phyloP scores from a whole-genome alignment of 2,329 filamentous ascomycete genomes.

The Xylariales sp. region DNA sequence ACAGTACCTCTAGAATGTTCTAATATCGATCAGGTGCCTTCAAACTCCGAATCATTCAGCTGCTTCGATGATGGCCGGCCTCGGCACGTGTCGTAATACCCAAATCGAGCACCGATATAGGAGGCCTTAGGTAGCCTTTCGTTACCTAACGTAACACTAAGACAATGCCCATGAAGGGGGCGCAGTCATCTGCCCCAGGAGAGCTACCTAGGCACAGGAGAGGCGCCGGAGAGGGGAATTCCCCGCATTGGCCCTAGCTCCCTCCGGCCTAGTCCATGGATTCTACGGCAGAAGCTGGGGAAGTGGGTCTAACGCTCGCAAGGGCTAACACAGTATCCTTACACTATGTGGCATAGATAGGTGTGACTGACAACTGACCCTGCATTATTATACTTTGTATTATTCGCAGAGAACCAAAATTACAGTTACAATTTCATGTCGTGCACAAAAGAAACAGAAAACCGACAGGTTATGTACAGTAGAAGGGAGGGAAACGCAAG shows the following conservation, averaged over 20 bases:
- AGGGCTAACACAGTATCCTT: slow-evolving; percentile 4
- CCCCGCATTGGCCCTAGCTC: slow-evolving; percentile 30
- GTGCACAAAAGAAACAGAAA: background rate
- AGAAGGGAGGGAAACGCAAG: background rate
- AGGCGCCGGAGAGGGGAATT: slow-evolving; percentile 19
- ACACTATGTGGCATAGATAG: slow-evolving; percentile 12
- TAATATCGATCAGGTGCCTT: slow-evolving; percentile 27
- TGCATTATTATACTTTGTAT: slow-evolving; percentile 8
- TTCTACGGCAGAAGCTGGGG: slow-evolving; percentile 32
- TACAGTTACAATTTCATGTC: slow-evolving; percentile 15
- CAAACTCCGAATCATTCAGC: slow-evolving; percentile 19
- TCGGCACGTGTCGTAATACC: slow-evolving; percentile 29
- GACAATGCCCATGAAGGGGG: background rate
- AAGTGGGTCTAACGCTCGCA: slow-evolving; percentile 34
- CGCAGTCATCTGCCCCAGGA: slow-evolving; percentile 5
- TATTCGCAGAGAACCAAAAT: background rate
- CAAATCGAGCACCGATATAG: slow-evolving; percentile 28
- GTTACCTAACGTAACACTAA: slow-evolving; percentile 17
- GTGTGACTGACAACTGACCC: slow-evolving; percentile 16
- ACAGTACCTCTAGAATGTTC: slow-evolving; percentile 2
- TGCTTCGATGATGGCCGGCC: slow-evolving; percentile 7
- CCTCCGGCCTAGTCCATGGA: slow-evolving; percentile 22
- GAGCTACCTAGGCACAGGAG: background rate
- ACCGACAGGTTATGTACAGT: background rate
- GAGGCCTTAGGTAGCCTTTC: slow-evolving; percentile 8